These are phyloP conservation scores for Ceratocystis variospora DNA, from an alignment of 2,329 filamentous ascomycete species.

Conservation along the genomic window DNA sequence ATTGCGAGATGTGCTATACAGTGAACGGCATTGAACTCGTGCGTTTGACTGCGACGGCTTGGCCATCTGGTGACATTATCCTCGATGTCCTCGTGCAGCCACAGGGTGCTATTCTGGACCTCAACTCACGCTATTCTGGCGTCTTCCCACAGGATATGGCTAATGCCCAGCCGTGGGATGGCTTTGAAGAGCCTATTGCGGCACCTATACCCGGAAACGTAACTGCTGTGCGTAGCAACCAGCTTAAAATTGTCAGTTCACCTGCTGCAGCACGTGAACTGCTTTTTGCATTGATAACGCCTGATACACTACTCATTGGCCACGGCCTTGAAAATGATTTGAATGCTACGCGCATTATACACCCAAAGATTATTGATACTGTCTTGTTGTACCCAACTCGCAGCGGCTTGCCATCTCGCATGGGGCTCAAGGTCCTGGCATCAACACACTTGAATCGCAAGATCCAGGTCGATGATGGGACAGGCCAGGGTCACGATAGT, in stretches of 20 bases:
- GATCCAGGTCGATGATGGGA: conserved; percentile 56
- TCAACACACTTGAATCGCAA: conserved; percentile 53
- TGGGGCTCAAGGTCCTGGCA: conserved; percentile 63
- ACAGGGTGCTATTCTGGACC: conserved; percentile 68
- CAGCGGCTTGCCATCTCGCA: conserved; percentile 59
- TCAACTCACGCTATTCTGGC: conserved; percentile 87
- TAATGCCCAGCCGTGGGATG: conserved; percentile 46
- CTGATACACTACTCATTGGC: conserved; percentile 71
- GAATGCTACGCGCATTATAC: conserved; percentile 70
- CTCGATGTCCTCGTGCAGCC: conserved; percentile 79
- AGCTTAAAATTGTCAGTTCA: conserved; percentile 60
- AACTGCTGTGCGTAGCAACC: conserved; percentile 25
- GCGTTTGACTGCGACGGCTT: conserved; percentile 74
- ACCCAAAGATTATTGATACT: conserved; percentile 75
- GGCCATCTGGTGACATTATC: conserved; percentile 62
- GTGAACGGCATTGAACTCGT: conserved; percentile 77
- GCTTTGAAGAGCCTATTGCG: conserved; percentile 24
- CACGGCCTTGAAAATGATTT: conserved; percentile 94
- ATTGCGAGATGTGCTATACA: conserved; percentile 97
- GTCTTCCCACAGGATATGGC: conserved; percentile 65
- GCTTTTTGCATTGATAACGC: conserved; percentile 61
- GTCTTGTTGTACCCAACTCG: conserved; percentile 70
- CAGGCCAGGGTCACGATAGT: conserved; percentile 57
- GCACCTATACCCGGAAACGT: conserved; percentile 22
- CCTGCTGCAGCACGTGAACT: conserved; percentile 62